Evolutionary conservation across 257 asterid genomes (phyloP).

Genomic region (Plantago major): DNA sequence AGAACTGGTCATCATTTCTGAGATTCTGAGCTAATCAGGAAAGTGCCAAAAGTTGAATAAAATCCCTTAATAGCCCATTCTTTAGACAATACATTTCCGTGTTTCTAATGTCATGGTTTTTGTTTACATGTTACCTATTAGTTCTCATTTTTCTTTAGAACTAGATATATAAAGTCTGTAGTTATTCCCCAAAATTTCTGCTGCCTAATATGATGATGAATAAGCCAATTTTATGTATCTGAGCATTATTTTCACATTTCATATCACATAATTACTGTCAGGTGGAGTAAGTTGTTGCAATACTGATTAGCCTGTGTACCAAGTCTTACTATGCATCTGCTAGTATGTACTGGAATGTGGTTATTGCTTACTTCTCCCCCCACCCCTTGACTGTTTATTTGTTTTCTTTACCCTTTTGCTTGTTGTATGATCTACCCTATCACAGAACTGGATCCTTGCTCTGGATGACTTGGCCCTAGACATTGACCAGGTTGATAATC

Average conservation of each 20-base stretch:
- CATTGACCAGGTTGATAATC: conserved; percentile 82
- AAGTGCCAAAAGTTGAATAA: no score
- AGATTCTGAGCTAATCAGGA: no score
- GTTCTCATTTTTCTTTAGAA: no score
- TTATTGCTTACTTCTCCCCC: no score
- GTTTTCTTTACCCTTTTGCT: conserved; percentile 7
- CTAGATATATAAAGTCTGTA: no score
- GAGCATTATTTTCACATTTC: conserved; percentile 4
- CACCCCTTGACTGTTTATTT: neutral
- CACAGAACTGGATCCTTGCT: conserved; percentile 70
- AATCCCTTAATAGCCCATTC: no score
- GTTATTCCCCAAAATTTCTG: neutral
- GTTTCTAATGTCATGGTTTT: no score
- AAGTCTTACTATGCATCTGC: neutral
- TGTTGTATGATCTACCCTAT: conserved; percentile 14
- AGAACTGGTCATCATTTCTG: no score
- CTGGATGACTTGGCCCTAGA: conserved; percentile 77
- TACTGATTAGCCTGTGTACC: neutral
- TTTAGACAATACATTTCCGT: no score
- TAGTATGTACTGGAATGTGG: neutral
- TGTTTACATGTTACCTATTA: no score
- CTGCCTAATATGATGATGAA: neutral
- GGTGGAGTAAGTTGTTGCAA: neutral
- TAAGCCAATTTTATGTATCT: neutral
- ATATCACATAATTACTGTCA: neutral